phyloP scores from a whole-genome alignment of 169 alveolate species.

The Eimeria praecox region DNA sequence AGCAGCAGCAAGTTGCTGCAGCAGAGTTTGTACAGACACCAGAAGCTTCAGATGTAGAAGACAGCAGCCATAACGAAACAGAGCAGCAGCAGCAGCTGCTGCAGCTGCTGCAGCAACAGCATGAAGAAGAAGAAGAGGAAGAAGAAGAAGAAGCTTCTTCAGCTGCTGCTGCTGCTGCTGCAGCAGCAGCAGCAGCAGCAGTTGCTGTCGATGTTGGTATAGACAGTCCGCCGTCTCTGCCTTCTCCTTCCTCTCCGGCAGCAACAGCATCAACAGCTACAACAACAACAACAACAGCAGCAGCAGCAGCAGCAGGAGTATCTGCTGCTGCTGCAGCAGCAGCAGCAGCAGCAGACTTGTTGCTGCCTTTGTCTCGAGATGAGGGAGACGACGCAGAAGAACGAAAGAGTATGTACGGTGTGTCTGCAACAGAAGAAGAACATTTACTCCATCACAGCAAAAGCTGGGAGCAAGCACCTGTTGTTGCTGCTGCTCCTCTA shows the following conservation, averaged over 20 bases:
- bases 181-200: no score
- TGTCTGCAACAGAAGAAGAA: background rate
- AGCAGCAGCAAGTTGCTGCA: background rate
- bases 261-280: background rate
- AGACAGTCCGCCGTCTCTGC: no score
- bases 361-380: background rate
- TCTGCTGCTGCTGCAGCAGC: slow-evolving; percentile 21
- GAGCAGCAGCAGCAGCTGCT: background rate
- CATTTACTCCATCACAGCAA: background rate
- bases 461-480: background rate
- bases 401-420: background rate
- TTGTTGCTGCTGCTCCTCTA: slow-evolving; percentile 15
- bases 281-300: background rate
- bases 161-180: no score
- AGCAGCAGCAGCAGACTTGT: slow-evolving; percentile 23
- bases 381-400: slow-evolving; percentile 20
- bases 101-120: no score
- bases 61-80: no score
- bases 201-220: no score
- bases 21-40: no score
- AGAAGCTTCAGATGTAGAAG: no score
- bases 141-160: no score
- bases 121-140: no score
- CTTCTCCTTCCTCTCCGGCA: background rate
- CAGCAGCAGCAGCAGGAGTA: background rate